A percentile compares a stretch with the other conserved stretches of the same genome.
phyloP scores from a whole-genome alignment of 768 basidiomycete genomes.

The Suillus fuscotomentosus region DNA sequence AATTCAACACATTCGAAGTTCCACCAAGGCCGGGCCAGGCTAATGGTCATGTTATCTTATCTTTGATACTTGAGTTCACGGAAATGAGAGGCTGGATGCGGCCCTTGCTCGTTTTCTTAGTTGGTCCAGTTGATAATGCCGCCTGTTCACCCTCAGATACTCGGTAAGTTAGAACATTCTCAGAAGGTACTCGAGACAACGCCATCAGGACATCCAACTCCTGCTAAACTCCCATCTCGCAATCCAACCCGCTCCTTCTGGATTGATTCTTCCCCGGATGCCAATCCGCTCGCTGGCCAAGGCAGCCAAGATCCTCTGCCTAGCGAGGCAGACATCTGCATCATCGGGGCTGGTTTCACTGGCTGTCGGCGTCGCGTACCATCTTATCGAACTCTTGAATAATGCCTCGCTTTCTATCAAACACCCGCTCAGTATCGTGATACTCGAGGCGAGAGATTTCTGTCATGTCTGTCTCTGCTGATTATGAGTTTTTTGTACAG shows the following conservation, averaged over 20 bases:
- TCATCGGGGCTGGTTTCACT: constrained; percentile 80
- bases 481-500: neutral
- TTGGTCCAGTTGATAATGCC: neutral
- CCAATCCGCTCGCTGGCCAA: constrained; percentile 63
- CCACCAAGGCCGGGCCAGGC: no score
- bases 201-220: constrained; percentile 6
- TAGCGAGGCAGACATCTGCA: constrained; percentile 63
- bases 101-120: neutral
- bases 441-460: constrained; percentile 85
- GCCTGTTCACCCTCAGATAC: neutral
- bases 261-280: constrained; percentile 52
- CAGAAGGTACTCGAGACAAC: neutral
- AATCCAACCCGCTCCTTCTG: constrained; percentile 77
- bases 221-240: constrained; percentile 46
- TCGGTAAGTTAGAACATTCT: neutral
- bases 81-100: neutral
- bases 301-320: constrained; percentile 67
- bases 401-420: constrained; percentile 1
- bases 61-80: neutral
- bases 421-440: constrained; percentile 46
- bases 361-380: constrained; percentile 75
- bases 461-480: constrained; percentile 48
- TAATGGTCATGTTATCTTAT: neutral
- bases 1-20: no score
- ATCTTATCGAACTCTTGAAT: constrained; percentile 45